phyloP scores from a whole-genome alignment of 2,329 filamentous ascomycete genomes.

The Pestalotiopsis sp. region DNA sequence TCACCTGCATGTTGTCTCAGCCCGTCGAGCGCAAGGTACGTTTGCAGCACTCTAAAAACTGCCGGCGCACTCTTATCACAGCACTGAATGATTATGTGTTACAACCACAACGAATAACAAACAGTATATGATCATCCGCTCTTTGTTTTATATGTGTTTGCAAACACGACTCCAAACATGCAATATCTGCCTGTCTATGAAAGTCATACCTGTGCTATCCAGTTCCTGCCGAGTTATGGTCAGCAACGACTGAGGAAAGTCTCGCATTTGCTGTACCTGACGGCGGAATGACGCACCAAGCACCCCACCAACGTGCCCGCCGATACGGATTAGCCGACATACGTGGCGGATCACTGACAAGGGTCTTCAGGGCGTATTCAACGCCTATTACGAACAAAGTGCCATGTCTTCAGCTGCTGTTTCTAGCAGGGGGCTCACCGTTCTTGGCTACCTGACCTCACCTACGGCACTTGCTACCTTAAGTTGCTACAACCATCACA shows the following conservation, averaged over 20 bases:
- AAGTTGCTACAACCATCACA: neutral
- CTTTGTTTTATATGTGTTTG: neutral
- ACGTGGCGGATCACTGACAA: neutral
- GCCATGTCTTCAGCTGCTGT: neutral
- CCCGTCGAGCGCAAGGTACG: neutral
- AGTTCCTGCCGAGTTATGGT: neutral
- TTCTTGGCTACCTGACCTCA: neutral
- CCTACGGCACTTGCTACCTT: too few relatives aligned
- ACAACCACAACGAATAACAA: too few relatives aligned
- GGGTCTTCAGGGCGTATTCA: neutral
- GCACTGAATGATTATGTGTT: too few relatives aligned
- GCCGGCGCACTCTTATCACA: neutral
- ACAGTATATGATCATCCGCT: neutral
- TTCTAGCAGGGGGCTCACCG: neutral
- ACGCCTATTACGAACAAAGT: neutral
- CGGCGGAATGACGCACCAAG: slow-evolving; percentile 7
- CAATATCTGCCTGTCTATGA: neutral
- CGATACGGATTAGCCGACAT: neutral
- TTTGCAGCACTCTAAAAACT: neutral
- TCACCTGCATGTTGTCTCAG: neutral
- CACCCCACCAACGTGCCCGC: slow-evolving; percentile 3
- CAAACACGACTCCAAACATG: neutral
- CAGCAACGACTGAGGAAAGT: neutral
- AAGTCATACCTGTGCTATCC: neutral
- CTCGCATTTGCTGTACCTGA: neutral